Conservation (phyloP, 495 filamentous ascomycete genomes). For the Penicillium crystallinum region DNA sequence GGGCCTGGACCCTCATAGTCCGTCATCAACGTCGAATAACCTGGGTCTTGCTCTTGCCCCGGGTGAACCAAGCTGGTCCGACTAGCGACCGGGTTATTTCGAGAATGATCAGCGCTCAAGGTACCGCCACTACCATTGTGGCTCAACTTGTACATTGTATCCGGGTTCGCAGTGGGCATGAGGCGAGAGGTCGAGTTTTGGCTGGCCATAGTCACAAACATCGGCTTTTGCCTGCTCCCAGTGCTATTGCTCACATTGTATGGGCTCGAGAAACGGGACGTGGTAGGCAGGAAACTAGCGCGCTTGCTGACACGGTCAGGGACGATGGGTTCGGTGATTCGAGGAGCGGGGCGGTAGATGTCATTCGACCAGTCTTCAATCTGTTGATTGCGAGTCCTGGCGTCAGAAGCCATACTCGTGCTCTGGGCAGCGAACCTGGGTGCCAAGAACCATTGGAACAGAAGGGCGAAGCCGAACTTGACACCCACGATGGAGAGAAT, state of each 20-base stretch:
- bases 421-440: slow-evolving; percentile 73
- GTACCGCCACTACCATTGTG: slow-evolving; percentile 63
- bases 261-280: slow-evolving; percentile 91
- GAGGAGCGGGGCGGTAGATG: slow-evolving; percentile 85
- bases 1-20: slow-evolving; percentile 75
- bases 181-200: slow-evolving; percentile 77
- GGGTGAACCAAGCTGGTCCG: slow-evolving; percentile 47
- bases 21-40: slow-evolving; percentile 51
- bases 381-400: slow-evolving; percentile 77
- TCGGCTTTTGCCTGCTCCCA: slow-evolving; percentile 42
- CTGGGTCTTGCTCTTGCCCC: slow-evolving; percentile 33
- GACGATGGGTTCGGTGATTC: slow-evolving; percentile 62
- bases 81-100: slow-evolving; percentile 38
- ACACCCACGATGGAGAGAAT: slow-evolving; percentile 84
- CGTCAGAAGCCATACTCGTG: slow-evolving; percentile 63
- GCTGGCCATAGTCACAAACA: slow-evolving; percentile 92
- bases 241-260: slow-evolving; percentile 64
- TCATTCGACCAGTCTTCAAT: slow-evolving; percentile 99
- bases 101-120: slow-evolving; percentile 41
- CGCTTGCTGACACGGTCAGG: slow-evolving; percentile 73
- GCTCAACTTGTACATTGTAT: slow-evolving; percentile 62
- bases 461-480: slow-evolving; percentile 83
- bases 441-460: slow-evolving; percentile 94
- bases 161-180: slow-evolving; percentile 51
- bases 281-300: slow-evolving; percentile 72